Conservation (phyloP, 2,329 filamentous ascomycete species). For the Simplicillium sp. region DNA sequence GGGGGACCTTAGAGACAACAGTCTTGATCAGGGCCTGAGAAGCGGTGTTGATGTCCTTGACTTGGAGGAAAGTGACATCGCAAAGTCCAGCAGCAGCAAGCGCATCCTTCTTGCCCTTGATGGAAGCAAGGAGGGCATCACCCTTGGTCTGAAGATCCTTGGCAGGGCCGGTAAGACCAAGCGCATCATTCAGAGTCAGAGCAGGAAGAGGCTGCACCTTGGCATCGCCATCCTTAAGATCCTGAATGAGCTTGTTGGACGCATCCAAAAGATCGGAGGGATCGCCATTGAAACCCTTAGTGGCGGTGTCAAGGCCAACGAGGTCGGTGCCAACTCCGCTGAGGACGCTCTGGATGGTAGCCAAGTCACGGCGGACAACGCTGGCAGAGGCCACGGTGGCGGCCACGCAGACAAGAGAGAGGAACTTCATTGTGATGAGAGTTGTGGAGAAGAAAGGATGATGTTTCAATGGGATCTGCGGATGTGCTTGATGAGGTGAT, state of each 20-base stretch:
- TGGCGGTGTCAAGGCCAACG: constrained; percentile 12
- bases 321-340: constrained; percentile 6
- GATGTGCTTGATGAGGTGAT: neutral
- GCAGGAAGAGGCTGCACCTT: constrained; percentile 8
- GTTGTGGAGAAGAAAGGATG: neutral
- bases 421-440: constrained; percentile 1
- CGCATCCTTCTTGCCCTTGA: constrained; percentile 16
- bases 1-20: constrained; percentile 18
- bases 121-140: constrained; percentile 13
- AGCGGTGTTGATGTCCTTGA: constrained; percentile 13
- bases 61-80: constrained; percentile 13
- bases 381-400: constrained; percentile 1
- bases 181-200: constrained; percentile 9
- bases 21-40: constrained; percentile 18
- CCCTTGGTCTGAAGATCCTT: constrained; percentile 15
- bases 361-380: constrained; percentile 8
- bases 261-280: constrained; percentile 9
- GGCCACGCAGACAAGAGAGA: neutral
- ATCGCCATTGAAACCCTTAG: constrained; percentile 15
- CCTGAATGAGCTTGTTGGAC: constrained; percentile 11
- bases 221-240: constrained; percentile 9
- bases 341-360: constrained; percentile 8
- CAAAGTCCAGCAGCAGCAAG: constrained; percentile 19
- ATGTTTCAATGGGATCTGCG: neutral
- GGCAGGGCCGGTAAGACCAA: constrained; percentile 10